Evolutionary conservation across 2,329 filamentous ascomycete genomes (phyloP).

Genomic region (Fusarium bulbicola): DNA sequence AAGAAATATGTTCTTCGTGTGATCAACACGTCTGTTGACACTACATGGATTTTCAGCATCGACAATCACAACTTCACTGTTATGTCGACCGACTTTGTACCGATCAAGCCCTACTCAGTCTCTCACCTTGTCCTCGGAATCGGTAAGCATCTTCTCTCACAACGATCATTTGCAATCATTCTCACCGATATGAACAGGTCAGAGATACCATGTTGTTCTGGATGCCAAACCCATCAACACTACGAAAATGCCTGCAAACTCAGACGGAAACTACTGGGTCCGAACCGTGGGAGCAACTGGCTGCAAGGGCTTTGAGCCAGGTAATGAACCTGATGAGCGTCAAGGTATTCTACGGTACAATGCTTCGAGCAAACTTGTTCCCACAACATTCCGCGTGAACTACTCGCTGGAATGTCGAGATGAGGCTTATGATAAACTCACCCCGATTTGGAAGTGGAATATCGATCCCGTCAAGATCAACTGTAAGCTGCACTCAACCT

Average conservation of each 20-base stretch:
- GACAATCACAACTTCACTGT: background rate
- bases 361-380: background rate
- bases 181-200: background rate
- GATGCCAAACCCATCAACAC: background rate
- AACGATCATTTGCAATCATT: accelerated
- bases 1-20: background rate
- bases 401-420: background rate
- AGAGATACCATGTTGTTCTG: background rate
- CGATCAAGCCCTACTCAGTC: background rate
- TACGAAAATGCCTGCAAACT: background rate
- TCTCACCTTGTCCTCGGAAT: background rate
- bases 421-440: background rate
- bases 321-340: background rate
- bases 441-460: background rate
- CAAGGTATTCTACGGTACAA: background rate
- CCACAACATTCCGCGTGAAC: background rate
- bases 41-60: background rate
- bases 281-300: background rate
- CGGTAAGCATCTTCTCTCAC: background rate
- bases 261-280: background rate
- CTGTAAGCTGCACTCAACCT: background rate
- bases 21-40: background rate
- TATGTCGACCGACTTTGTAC: background rate
- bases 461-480: background rate
- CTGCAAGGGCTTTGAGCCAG: background rate